Base-by-base conservation (phyloP, 2,329 filamentous ascomycete genomes). In the Fusarium sp. region DNA sequence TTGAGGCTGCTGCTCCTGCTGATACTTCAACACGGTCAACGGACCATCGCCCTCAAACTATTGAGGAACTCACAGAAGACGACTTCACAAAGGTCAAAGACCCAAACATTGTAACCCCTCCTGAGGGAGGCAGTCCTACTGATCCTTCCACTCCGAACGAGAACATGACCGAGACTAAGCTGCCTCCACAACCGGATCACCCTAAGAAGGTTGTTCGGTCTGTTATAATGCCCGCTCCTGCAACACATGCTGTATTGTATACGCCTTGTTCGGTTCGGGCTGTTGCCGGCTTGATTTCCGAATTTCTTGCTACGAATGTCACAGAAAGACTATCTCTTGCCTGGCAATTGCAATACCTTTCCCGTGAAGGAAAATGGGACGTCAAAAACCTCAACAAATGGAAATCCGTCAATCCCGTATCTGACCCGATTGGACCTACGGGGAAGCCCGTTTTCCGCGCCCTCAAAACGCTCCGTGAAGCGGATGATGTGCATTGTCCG, bases 311-410 rank as follows among this genome's bases (percentile, higher is more conserved):
- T 20, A 85, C 86, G 5, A 87, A 94, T 74, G 86, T 98, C 57
- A 95, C 95, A 12, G 86, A 89, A 12, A 90, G 94, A 11, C 87
- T 98, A 16, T 92, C 90, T 2, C 88, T 95, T 29, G 93, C 91
- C 45, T 98, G 95, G 95, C 95, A 98, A 80, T 85, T 98, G 18
- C 92, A 95, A 74, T 91, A 96, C 75, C 88, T 98, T 25, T 93
- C 92, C 4, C 93, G 92, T 3, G 92, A 94, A 72, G 95, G 95
- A 5, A 98, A 98, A 82, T 98, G 95, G 95, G 95, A 98, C 77
- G 94, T 98, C 72, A 98, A 98, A 82, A 98, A 98, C 76, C 85
- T 98, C 14, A 90, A 88, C 63, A 98, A 98, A 78, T 98, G 95
- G 95, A 88, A 93, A 79, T 89, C 89, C 20, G 92, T 97, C 1